Base-by-base conservation (phyloP, 2,329 filamentous ascomycete genomes). In the Drechslera avenae region DNA sequence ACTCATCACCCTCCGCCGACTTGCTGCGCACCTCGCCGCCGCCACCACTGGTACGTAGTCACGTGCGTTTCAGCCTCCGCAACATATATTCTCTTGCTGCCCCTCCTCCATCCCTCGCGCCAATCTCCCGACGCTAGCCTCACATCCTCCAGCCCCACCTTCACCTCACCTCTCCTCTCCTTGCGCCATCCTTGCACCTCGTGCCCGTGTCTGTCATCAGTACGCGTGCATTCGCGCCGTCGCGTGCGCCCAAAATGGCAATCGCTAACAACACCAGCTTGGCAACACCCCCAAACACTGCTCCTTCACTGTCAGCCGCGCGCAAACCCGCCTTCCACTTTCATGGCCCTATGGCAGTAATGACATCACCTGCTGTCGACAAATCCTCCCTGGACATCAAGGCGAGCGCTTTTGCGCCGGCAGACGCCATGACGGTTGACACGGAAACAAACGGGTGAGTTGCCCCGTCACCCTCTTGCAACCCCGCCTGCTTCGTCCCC, bases 371-470 rank as follows among this genome's bases (percentile, higher is more conserved):
- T 51, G 57, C 65, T 54, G 57, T 70, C 55, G 71, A 73, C 39
- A 68, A 69, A 60, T 56, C 67, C 46, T 56, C 71, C 43, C 62
- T 76, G 66, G 81, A 81, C 64, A 72, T 80, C 64, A 85, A 84
- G 75, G 73, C 76, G 67, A 76, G 73, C 67, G 75, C 79, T 44
- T 63, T 68, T 60, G 62, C 73, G 71, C 73, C 76, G 63, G 71
- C 75, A 65, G 77, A 79, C 63, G 77, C 76, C 61, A 82, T 82
- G 78, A 76, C 79, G 52, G 74, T 83, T 50, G 77, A 83, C 64
- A 70, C 75, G 54, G 76, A 80, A 36, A 75, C 81, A 63, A 84
- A 86, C 68, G 83, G 83, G 84, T 86, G 76, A 81, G 83, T 82
- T 47, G 35, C 67, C 68, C 59, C 64, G 63, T 50, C 54, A 47